A percentile compares a stretch with the other conserved stretches of the same genome.
Evolutionary conservation across 1,139 yeast genomes (phyloP).

Genomic region (Blastobotrys illinoisensis): DNA sequence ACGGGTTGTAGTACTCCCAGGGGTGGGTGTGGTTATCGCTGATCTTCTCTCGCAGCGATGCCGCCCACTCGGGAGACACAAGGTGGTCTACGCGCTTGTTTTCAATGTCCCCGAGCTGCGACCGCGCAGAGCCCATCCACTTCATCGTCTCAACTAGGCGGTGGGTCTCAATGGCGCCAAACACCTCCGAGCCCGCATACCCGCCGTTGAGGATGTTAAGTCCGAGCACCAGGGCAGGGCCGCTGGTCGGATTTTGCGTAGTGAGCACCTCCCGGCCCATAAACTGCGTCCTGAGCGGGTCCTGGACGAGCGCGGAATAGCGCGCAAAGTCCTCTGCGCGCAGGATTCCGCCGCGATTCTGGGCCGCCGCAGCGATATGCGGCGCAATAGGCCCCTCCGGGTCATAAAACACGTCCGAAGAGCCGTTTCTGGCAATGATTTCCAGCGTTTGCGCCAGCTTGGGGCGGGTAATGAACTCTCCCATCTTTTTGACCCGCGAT

Average conservation of each 20-base stretch:
- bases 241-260: constrained; percentile 75
- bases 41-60: constrained; percentile 42
- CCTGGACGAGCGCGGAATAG: constrained; percentile 51
- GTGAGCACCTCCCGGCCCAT: constrained; percentile 55
- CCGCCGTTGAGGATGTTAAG: constrained; percentile 50
- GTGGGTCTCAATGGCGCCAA: constrained; percentile 49
- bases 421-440: constrained; percentile 66
- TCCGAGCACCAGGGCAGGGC: constrained; percentile 75
- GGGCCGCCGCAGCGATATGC: constrained; percentile 43
- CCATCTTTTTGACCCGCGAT: constrained; percentile 39
- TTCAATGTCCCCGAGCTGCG: constrained; percentile 67
- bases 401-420: constrained; percentile 73
- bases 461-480: constrained; percentile 58
- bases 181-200: constrained; percentile 35
- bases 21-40: constrained; percentile 52
- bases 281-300: constrained; percentile 48
- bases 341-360: constrained; percentile 56
- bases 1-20: constrained; percentile 75
- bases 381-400: constrained; percentile 70
- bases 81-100: constrained; percentile 36
- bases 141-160: constrained; percentile 81
- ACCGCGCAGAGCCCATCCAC: constrained; percentile 84
- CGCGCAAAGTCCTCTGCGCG: constrained; percentile 55
- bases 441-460: constrained; percentile 61
- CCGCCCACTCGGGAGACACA: constrained; percentile 50